Conservation (phyloP, 805 yeast species). For the Kuraishia borneana region DNA sequence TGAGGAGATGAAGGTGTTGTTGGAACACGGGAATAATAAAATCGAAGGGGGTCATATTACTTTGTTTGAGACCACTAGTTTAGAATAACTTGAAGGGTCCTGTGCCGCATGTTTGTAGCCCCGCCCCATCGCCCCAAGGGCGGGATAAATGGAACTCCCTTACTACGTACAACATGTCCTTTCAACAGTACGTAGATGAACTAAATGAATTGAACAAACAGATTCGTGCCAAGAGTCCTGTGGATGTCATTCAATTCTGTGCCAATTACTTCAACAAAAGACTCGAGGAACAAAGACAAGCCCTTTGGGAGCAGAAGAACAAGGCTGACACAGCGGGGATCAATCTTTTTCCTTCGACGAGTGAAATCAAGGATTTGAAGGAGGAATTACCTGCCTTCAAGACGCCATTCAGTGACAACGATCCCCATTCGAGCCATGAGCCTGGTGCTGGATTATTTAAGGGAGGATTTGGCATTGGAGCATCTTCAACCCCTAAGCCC, state of each 20-base stretch:
- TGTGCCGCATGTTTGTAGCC: too few relatives aligned
- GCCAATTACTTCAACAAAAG: constrained; percentile 59
- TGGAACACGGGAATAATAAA: constrained; percentile 16
- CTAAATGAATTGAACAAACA: constrained; percentile 54
- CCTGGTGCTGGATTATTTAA: constrained; percentile 7
- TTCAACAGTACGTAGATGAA: constrained; percentile 25
- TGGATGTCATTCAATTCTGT: constrained; percentile 64
- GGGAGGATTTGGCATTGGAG: constrained; percentile 16
- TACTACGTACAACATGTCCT: constrained; percentile 5
- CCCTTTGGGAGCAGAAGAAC: constrained; percentile 37
- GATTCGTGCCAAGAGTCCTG: constrained; percentile 42
- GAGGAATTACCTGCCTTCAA: constrained; percentile 27
- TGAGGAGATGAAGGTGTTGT: constrained; percentile 36
- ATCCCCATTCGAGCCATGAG: constrained; percentile 42
- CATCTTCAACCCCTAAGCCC: constrained; percentile 11
- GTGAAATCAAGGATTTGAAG: constrained; percentile 3
- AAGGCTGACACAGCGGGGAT: constrained; percentile 41
- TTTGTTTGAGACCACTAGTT: constrained; percentile 24
- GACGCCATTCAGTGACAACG: constrained; percentile 52
- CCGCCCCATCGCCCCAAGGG: too few relatives aligned
- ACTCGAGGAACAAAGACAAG: constrained; percentile 46
- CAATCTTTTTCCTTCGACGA: constrained; percentile 17
- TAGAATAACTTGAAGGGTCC: too few relatives aligned
- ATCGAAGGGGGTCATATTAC: constrained; percentile 14
- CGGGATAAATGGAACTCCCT: too few relatives aligned